Percentiles rank a stretch among this genome's conserved stretches.
Conservation (phyloP, 768 basidiomycete species). For the Crucibulum laeve region DNA sequence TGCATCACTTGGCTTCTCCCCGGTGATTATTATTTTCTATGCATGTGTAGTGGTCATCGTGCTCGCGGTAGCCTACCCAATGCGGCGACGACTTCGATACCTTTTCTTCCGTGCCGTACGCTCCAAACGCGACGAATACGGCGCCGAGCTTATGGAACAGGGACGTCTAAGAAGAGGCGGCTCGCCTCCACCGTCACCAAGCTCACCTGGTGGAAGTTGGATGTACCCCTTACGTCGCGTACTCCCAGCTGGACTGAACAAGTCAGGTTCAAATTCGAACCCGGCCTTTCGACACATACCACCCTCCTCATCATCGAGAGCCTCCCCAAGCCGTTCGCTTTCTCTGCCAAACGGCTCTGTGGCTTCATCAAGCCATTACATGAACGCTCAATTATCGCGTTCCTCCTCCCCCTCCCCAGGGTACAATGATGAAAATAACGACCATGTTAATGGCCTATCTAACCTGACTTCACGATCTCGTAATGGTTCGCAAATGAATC, state of each 20-base stretch:
- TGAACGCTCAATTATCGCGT: slow-evolving; percentile 31
- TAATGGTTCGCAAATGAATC: slow-evolving; percentile 62
- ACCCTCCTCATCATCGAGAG: slow-evolving; percentile 14
- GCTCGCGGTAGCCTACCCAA: slow-evolving; percentile 42
- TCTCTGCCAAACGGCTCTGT: slow-evolving; percentile 23
- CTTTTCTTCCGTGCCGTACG: slow-evolving; percentile 41
- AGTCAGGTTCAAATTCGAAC: slow-evolving; percentile 20
- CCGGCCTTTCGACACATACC: slow-evolving; percentile 19
- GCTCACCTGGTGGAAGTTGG: slow-evolving; percentile 23
- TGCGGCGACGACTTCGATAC: slow-evolving; percentile 52
- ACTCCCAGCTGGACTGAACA: slow-evolving; percentile 19
- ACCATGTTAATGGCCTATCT: slow-evolving; percentile 19
- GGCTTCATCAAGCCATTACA: slow-evolving; percentile 30
- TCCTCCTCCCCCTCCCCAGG: slow-evolving; percentile 44
- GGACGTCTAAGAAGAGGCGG: slow-evolving; percentile 23
- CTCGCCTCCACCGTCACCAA: slow-evolving; percentile 28
- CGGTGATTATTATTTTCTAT: slow-evolving; percentile 58
- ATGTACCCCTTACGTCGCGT: slow-evolving; percentile 29
- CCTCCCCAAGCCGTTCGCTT: slow-evolving; percentile 33
- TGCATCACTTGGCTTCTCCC: slow-evolving; percentile 69
- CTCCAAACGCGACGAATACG: slow-evolving; percentile 29
- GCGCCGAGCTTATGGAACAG: slow-evolving; percentile 48
- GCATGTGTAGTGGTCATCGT: slow-evolving; percentile 37
- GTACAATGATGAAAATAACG: slow-evolving; percentile 28
- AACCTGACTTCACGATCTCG: slow-evolving; percentile 55